Evolutionary conservation across 257 asterid genomes (phyloP), one percentile per base, ranked within the genome.

Genomic region (Scutellaria minor): DNA sequence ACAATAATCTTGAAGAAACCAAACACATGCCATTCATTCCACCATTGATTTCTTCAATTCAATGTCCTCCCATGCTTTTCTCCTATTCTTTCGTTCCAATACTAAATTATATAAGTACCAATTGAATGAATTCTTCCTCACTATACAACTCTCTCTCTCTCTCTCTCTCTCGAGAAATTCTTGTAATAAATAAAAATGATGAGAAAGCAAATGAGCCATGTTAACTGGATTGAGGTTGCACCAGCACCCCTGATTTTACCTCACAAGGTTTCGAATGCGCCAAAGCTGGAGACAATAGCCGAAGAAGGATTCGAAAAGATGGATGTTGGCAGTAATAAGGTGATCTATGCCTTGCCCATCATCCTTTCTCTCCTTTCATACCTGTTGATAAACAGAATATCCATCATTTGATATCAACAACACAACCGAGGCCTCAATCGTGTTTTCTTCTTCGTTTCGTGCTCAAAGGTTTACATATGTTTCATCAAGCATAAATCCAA

Each of bases 171-270:
- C 78, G 44, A 18, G 18, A 18, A 18, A 18, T 18, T 18, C 18
- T 18, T 18, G 18, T 18, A 20, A 2, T 51, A 24, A 6, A 46
- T 20, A 53, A 64, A 47, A 67, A 71, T 64, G 60, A 85, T 86
- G 91, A 70, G 71, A 64, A 85, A 75, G 77, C 77, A 81, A 75
- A 31, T 84, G 56, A 67, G 87, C 57, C 75, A 69, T 64, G 79
- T 77, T 51, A 59, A 82, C 76, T 81, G 76, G 85, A 58, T 79
- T 2, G 91, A 85, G 82, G 86, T 82, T 68, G 91, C 88, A 54
- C 91, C 94, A 1, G 74, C 86, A 2, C 88, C 85, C 8, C 22
- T 82, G 52, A 77, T 85, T 63, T 80, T 56, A 18, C 84, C 77
- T 46, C 75, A 71, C 66, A 85, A 76, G 68, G 78, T 75, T 41